These are phyloP conservation scores for Cicer judaicum DNA, from an alignment of 306 rosid species.

Conservation along the genomic window DNA sequence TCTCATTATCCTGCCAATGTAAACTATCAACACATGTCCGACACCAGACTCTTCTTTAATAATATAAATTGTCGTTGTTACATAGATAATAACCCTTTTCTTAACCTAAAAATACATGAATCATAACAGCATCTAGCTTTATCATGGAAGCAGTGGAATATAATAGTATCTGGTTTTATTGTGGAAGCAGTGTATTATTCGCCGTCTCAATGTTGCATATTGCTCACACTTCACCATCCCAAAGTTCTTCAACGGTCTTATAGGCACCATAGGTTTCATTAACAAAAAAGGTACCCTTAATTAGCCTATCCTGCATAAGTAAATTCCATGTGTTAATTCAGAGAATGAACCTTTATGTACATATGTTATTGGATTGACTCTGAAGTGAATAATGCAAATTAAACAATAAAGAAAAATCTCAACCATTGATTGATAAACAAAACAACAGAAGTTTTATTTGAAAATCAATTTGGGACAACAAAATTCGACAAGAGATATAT, in stretches of 20 bases:
- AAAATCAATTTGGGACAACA: no score
- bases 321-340: constrained; percentile 21
- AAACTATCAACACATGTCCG: not conserved
- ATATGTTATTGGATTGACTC: not conserved
- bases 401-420: not conserved
- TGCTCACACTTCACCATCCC: constrained; percentile 69
- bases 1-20: no score
- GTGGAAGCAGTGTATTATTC: not conserved
- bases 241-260: constrained; percentile 63
- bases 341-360: constrained; percentile 4
- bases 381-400: not conserved
- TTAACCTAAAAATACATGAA: not conserved
- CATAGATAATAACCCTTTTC: not conserved
- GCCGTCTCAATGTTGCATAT: constrained; percentile 6
- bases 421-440: not conserved
- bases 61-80: not conserved
- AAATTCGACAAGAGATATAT: no score
- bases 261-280: constrained; percentile 51
- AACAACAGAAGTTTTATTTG: not conserved
- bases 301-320: constrained; percentile 59
- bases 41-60: not conserved
- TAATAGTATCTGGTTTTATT: not conserved
- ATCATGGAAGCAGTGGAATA: not conserved
- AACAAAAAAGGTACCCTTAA: constrained; percentile 47
- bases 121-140: not conserved